phyloP scores from a whole-genome alignment of 768 basidiomycete species.

The Naematelia encephala region DNA sequence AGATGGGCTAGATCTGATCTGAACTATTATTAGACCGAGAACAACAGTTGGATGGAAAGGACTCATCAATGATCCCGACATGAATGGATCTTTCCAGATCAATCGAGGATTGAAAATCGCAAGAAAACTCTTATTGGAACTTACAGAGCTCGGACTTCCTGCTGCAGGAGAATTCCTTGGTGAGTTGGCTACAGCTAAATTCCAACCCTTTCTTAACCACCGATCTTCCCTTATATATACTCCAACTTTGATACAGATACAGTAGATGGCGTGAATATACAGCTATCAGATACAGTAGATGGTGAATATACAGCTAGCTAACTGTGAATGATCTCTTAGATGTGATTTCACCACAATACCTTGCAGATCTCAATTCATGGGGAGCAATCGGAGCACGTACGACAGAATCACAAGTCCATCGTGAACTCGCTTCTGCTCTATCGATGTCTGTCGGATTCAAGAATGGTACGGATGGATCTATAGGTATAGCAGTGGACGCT shows the following conservation, averaged over 20 bases:
- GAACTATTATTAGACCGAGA: conserved; percentile 53
- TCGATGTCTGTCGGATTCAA: conserved; percentile 98
- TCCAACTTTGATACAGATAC: too few species aligned
- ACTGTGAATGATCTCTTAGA: conserved; percentile 39
- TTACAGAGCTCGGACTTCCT: conserved; percentile 86
- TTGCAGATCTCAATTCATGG: conserved; percentile 51
- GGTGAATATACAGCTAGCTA: too few species aligned
- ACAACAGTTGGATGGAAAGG: conserved; percentile 99
- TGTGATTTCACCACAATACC: conserved; percentile 54
- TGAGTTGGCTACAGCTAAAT: conserved; percentile 34
- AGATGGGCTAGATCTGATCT: not conserved
- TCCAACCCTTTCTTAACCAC: too few species aligned
- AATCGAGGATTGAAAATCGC: conserved; percentile 91
- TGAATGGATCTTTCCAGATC: conserved; percentile 88
- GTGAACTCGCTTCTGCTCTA: conserved; percentile 56
- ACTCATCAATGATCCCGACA: conserved; percentile 92
- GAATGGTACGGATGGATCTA: conserved; percentile 91
- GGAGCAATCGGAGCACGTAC: conserved; percentile 65
- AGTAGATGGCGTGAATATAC: too few species aligned
- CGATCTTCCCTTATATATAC: too few species aligned
- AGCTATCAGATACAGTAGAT: too few species aligned
- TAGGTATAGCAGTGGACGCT: conserved; percentile 89
- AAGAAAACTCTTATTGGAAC: conserved; percentile 77
- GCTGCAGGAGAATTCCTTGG: conserved; percentile 92
- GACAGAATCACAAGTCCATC: conserved; percentile 50